These are phyloP conservation scores for Crucihimalaya himalaica DNA, from an alignment of 345 rosid species.

Conservation along the genomic window DNA sequence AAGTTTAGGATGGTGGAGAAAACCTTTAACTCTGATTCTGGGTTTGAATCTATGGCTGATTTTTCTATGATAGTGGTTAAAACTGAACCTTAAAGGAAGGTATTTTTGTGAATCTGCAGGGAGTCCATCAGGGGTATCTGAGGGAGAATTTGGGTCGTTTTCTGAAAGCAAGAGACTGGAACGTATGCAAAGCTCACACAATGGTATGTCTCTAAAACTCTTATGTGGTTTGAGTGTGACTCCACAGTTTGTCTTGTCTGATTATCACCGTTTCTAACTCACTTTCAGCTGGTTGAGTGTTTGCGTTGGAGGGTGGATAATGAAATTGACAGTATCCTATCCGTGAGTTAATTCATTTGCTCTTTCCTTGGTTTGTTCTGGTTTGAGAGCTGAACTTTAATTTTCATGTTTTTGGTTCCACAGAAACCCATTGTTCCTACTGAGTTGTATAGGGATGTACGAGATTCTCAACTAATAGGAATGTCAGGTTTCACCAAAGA, in stretches of 20 bases:
- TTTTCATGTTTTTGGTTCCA: slow-evolving; percentile 15
- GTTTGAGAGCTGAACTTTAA: background rate
- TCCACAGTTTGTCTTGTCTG: slow-evolving; percentile 12
- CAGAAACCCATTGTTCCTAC: slow-evolving; percentile 90
- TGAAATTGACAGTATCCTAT: slow-evolving; percentile 73
- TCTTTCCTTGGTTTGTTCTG: slow-evolving; percentile 5
- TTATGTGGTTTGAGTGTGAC: slow-evolving; percentile 9
- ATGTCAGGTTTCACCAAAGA: slow-evolving; percentile 94
- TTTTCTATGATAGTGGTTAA: background rate
- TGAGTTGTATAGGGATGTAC: slow-evolving; percentile 68
- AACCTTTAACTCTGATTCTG: background rate
- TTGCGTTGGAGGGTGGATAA: slow-evolving; percentile 87
- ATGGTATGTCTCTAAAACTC: slow-evolving; percentile 57
- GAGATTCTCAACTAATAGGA: slow-evolving; percentile 92
- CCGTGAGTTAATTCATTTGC: slow-evolving; percentile 50
- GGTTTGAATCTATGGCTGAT: background rate
- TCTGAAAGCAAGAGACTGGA: slow-evolving; percentile 93
- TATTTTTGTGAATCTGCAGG: slow-evolving; percentile 49
- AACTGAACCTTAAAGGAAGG: background rate
- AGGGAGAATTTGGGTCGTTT: slow-evolving; percentile 72
- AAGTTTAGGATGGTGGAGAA: background rate
- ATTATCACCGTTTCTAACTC: background rate
- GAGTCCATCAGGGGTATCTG: slow-evolving; percentile 77
- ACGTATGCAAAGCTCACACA: slow-evolving; percentile 72
- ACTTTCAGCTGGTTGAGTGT: slow-evolving; percentile 77